These are phyloP conservation scores for Kluyveromyces siamensis DNA, from an alignment of 805 yeast genomes.

Conservation along the genomic window DNA sequence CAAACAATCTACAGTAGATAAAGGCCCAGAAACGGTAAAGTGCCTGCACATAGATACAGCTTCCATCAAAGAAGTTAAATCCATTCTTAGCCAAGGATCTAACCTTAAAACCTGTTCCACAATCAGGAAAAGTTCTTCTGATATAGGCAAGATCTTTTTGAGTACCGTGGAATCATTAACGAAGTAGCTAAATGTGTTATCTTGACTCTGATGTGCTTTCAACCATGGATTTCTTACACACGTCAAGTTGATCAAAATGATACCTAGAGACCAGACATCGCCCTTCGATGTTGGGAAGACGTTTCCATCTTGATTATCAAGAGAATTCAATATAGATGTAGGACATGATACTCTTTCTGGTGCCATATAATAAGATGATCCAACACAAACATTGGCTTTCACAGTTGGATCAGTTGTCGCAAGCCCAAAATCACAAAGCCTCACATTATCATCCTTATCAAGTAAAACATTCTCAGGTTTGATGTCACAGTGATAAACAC, in stretches of 20 bases:
- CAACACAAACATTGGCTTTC: slow-evolving; percentile 70
- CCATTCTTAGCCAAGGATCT: slow-evolving; percentile 29
- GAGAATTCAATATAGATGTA: slow-evolving; percentile 25
- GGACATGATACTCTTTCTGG: slow-evolving; percentile 60
- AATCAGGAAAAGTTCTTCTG: slow-evolving; percentile 48
- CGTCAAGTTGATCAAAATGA: slow-evolving; percentile 68
- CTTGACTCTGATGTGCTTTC: slow-evolving; percentile 54
- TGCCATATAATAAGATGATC: slow-evolving; percentile 87
- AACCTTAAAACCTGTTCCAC: slow-evolving; percentile 29
- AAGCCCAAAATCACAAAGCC: slow-evolving; percentile 82
- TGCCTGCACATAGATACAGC: slow-evolving; percentile 17
- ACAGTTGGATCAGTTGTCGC: slow-evolving; percentile 54
- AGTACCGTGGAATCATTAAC: slow-evolving; percentile 47
- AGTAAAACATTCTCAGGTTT: slow-evolving; percentile 92
- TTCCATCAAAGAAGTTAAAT: slow-evolving; percentile 12
- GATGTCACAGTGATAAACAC: slow-evolving; percentile 88
- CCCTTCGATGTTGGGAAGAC: slow-evolving; percentile 59
- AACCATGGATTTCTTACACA: slow-evolving; percentile 91
- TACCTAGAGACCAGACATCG: slow-evolving; percentile 83
- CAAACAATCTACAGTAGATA: slow-evolving; percentile 16
- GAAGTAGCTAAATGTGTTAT: slow-evolving; percentile 57
- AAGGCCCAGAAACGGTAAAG: slow-evolving; percentile 24
- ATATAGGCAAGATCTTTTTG: slow-evolving; percentile 62
- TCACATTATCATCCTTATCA: slow-evolving; percentile 45
- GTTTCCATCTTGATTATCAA: slow-evolving; percentile 8